Evolutionary conservation across 2,329 filamentous ascomycete species (phyloP), one percentile per base, ranked within the genome.

Genomic region (Atkinsonella hypoxylon): DNA sequence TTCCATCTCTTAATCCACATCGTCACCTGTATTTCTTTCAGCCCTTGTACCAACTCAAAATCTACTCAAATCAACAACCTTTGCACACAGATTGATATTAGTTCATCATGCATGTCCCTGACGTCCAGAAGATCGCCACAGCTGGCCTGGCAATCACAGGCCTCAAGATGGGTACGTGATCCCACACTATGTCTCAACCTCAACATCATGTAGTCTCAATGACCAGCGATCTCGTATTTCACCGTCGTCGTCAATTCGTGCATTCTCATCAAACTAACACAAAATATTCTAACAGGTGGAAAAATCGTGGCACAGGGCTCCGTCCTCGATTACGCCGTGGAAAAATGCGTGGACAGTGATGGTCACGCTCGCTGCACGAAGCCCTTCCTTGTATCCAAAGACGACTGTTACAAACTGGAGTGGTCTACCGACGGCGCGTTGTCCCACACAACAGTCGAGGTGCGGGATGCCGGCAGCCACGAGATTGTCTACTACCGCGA

Each of bases 401-500:
- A 60, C 36, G 62, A 61, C 8, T 73, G 70, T 63, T 71, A 72
- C 59, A 57, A 59, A n/a, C 53, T 72, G 17, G 59, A 65, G 42
- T 71, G 69, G 69, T 56, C 52, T n/a, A 71, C 69, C 13, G 56
- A 58, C 31, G 58, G 70, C 17, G 51, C 60, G 1, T 46, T 73
- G 10, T 67, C 64, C 12, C 70, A 73, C 54, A 70, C 66, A 1
- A 70, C 67, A 0, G 63, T 62, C 46, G 68, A 70, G 50, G 56
- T 60, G 4, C 58, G 58, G 26, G 58, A 70, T 54, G 66, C 66
- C 7, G 68, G 61, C 1, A 62, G 63, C 42, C 59, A 57, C 45
- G 68, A 73, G 57, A 52, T 73, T 13, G 70, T 73, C 5, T 73
- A 62, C 55, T 73, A 72, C 53, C 61, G 70, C 13, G 70, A 74